Percentiles rank a stretch among this genome's conserved stretches.
Evolutionary conservation across 805 yeast species (phyloP).

Genomic region (Spathaspora arborariae): DNA sequence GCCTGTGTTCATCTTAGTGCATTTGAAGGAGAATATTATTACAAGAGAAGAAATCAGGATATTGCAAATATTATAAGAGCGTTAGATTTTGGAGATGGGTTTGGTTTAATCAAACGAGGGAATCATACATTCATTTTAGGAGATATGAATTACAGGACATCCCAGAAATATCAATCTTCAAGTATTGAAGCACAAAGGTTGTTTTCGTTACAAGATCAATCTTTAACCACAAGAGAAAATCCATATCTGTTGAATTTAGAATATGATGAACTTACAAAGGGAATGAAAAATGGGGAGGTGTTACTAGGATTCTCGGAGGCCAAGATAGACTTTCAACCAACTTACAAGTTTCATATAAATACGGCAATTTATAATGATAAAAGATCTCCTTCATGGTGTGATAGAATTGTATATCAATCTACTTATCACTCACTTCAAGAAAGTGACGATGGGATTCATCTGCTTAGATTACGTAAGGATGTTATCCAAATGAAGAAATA

Average conservation of each 20-base stretch:
- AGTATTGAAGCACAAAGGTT: conserved; percentile 16
- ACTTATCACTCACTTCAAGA: conserved; percentile 25
- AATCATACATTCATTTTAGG: conserved; percentile 74
- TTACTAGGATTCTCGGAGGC: conserved; percentile 68
- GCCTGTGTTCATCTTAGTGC: conserved; percentile 75
- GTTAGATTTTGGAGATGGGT: conserved; percentile 56
- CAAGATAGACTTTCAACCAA: conserved; percentile 65
- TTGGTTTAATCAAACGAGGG: conserved; percentile 46
- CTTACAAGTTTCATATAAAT: conserved; percentile 63
- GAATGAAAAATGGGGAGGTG: conserved; percentile 39
- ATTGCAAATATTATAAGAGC: conserved; percentile 46
- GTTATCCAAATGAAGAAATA: not conserved
- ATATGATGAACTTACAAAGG: conserved; percentile 50
- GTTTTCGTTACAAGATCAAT: conserved; percentile 21
- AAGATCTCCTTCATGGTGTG: conserved; percentile 88
- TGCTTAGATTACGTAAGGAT: not conserved
- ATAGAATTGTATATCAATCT: conserved; percentile 61
- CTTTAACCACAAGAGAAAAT: conserved; percentile 1
- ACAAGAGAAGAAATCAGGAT: conserved; percentile 50
- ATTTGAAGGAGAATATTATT: conserved; percentile 57
- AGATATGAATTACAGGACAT: conserved; percentile 76
- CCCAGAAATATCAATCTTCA: conserved; percentile 15
- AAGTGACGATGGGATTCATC: not conserved
- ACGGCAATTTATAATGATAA: conserved; percentile 51
- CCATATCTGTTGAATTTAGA: conserved; percentile 20